Evolutionary conservation across 805 yeast genomes (phyloP), one percentile per base, ranked within the genome.

Genomic region (Zygosaccharomyces kombuchaensis): DNA sequence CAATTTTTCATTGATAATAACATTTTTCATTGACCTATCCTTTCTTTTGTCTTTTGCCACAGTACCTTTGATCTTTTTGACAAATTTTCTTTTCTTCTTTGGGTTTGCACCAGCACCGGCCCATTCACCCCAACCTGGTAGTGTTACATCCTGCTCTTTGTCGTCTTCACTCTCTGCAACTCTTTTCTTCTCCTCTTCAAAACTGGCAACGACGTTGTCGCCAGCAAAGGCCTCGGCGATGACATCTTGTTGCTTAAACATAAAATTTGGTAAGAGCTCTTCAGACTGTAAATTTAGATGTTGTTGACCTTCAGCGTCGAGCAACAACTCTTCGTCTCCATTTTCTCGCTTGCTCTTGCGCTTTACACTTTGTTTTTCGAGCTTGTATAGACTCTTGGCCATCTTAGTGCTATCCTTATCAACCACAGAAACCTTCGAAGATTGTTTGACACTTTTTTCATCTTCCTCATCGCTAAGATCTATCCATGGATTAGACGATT

Each of bases 121-220:
- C 99, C 99, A 93, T 36, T 84, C 86, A 39, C 98, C 98, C 97
- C 98, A 93, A 1, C 99, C 99, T 2, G 97, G 98, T 43, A 90
- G 68, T 0, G 96, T 84, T 39, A 84, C 69, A 62, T 90, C 96
- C 47, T 84, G 82, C 58, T 83, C 89, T 60, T 87, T 76, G 66
- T 91, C 97, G 47, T 81, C 97, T 65, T 91, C 97, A 38, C 84
- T 89, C 36, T 71, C 76, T 5, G 75, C 72, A 9, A 77, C 77
- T 54, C 78, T 74, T 46, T 73, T 70, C 69, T 91, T 93, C 57
- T 90, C 98, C 10, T 70, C 75, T 51, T 78, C 80, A 64, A 93
- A 93, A 54, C 89, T 75, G 6, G 72, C 70, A 12, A 87, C 85
- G 32, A 91, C 96, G 62, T 93, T 93, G 68, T 93, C 99, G 22